Conservation (phyloP, 78 protist genomes). For the Capsaspora owczarzaki region DNA sequence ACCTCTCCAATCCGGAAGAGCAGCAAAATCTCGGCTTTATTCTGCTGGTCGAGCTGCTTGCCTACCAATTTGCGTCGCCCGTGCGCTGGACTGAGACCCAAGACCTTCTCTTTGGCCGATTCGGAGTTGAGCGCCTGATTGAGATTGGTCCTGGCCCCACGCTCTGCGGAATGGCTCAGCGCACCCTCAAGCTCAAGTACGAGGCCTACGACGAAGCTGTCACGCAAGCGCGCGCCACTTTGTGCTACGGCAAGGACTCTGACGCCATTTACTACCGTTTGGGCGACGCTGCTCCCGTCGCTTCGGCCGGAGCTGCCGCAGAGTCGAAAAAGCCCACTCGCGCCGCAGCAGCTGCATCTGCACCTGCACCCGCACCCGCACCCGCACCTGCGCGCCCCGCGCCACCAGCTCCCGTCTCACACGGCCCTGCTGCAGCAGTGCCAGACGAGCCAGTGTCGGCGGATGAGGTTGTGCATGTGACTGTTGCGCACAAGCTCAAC, state of each 20-base stretch:
- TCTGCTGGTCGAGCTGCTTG: slow-evolving; percentile 51
- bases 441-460: slow-evolving; percentile 6
- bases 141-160: slow-evolving; percentile 62
- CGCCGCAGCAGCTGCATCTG: not conserved
- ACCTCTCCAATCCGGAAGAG: not conserved
- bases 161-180: slow-evolving; percentile 26
- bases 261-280: slow-evolving; percentile 15
- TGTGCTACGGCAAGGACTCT: slow-evolving; percentile 7
- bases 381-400: slow-evolving; percentile 7
- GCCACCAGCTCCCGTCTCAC: not conserved
- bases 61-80: slow-evolving; percentile 72
- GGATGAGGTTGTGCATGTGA: slow-evolving; percentile 7
- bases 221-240: not conserved
- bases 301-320: not conserved
- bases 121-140: slow-evolving; percentile 29
- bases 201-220: slow-evolving; percentile 23
- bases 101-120: slow-evolving; percentile 22
- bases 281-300: not conserved
- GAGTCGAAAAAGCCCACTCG: not conserved
- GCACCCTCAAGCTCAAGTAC: slow-evolving; percentile 26
- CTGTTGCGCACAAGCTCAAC: slow-evolving; percentile 24
- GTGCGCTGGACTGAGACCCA: slow-evolving; percentile 71
- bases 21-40: not conserved
- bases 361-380: slow-evolving; percentile 10
- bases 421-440: slow-evolving; percentile 12